Evolutionary conservation across 106 monocot genomes (phyloP).

Genomic region (Ottelia alismoides): DNA sequence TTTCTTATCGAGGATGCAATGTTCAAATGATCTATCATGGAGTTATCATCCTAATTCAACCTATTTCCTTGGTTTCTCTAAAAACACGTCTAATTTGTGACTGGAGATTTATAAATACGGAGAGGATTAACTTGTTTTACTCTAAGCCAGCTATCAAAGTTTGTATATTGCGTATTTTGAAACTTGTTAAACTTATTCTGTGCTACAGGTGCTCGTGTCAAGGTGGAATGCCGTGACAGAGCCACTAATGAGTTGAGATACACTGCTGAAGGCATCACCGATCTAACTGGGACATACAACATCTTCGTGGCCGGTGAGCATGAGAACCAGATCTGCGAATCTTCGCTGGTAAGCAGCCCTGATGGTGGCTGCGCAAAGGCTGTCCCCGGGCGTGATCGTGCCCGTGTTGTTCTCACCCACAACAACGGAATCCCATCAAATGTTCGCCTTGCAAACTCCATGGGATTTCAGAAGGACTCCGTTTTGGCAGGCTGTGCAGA

Average conservation of each 20-base stretch:
- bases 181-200: too few species aligned
- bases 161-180: too few species aligned
- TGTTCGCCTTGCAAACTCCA: slow-evolving; percentile 45
- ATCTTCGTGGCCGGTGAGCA: slow-evolving; percentile 46
- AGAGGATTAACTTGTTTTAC: too few species aligned
- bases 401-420: slow-evolving; percentile 57
- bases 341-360: slow-evolving; percentile 54
- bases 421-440: slow-evolving; percentile 66
- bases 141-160: too few species aligned
- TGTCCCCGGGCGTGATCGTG: slow-evolving; percentile 46
- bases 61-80: too few species aligned
- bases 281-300: slow-evolving; percentile 44
- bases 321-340: slow-evolving; percentile 50
- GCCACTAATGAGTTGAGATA: slow-evolving; percentile 25
- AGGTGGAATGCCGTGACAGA: slow-evolving; percentile 45
- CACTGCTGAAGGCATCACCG: slow-evolving; percentile 46
- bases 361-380: slow-evolving; percentile 17
- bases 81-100: too few species aligned
- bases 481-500: slow-evolving; percentile 32
- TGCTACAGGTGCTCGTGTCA: slow-evolving; percentile 77
- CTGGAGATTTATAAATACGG: too few species aligned
- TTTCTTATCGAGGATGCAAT: too few species aligned
- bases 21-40: too few species aligned
- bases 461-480: slow-evolving; percentile 44
- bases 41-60: too few species aligned